Evolutionary conservation across 2,329 filamentous ascomycete species (phyloP), one percentile per base, ranked within the genome.

Genomic region (Fusarium bulbicola): DNA sequence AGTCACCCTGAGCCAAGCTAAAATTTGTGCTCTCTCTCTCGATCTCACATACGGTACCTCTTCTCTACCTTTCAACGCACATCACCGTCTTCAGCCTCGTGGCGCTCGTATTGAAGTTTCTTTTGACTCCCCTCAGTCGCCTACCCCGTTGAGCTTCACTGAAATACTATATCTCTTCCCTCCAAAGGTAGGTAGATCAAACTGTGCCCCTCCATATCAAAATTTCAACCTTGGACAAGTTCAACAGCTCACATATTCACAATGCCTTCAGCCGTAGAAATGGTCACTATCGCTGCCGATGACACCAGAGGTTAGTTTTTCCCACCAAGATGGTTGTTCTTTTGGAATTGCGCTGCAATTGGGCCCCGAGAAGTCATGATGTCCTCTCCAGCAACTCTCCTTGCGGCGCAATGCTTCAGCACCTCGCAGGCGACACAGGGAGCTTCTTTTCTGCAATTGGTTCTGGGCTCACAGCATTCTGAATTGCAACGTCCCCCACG

Each of bases 231-330:
- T 30, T 42, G 32, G 58, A 57, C 32, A 62, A 66, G 67, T 73
- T 69, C 61, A 74, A 24, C 16, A 68, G 63, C 68, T 74, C 62
- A 76, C 66, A 63, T 57, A 67, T 67, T 64, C 61, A 66, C 56
- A 63, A 75, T 76, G 84, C 80, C 84, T 68, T 82, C 81, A 75
- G 74, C 81, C 70, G 32, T 69, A 56, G 81, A 84, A 56, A 81
- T 83, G 77, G 77, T 79, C 63, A 80, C 83, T 60, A 80, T 84
- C 67, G 80, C 81, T 68, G 82, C 85, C 57, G 86, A 87, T 78
- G 85, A 87, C 68, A 83, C 81, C 59, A 80, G 82, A 81, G 79
- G 82, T 84, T 57, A 82, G 82, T 81, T 39, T 36, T 36, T 20
- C 11, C n/a, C 24, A n/a, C 32, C 37, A 34, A 18, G 4, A 34